Evolutionary conservation across 441 rosid species (phyloP), one percentile per base, ranked within the genome.

Genomic region (Syzygium syzygioides): DNA sequence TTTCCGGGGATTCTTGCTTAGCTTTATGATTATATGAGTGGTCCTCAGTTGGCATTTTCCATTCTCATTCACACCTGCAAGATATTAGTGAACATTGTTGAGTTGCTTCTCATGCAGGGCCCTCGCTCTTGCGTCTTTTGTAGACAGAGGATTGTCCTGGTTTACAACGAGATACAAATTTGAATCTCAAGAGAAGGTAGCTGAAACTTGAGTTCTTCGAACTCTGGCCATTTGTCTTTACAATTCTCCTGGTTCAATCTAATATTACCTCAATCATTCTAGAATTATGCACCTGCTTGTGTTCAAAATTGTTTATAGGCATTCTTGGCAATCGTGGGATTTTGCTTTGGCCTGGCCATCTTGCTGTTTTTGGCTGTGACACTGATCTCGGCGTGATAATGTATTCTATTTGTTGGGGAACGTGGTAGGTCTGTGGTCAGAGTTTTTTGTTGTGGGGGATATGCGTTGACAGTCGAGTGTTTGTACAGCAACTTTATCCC

Each of bases 81-180:
- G 45, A 79, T 56, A 86, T 41, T 18, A 7, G 23, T 64, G 55
- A 64, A 90, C 85, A n/a, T 86, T 15, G 30, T 55, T 88, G 28
- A 12, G 56, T 59, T 55, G 85, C 48, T 84, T 66, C 30, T 89
- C 57, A 45, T 91, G 91, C 95, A 96, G 99, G 93, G 98, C 99
- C 87, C 96, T 97, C 32, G 98, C 99, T 50, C 95, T 96, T 89
- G 99, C 99, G 32, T 99, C 99, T 66, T 91, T 96, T 53, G 99
- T 96, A 1, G 98, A 95, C 92, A 91, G 91, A 91, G 98, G 98
- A 89, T 91, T 96, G 92, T 93, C 97, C 25, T 96, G 99, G 99
- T 96, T 96, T 90, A 94, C 97, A 23, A 87, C 86, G 79, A 96
- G 92, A 92, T 96, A 90, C 88, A 94, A 94, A 87, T 97, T 96